phyloP scores from a whole-genome alignment of 1,284 basidiomycete genomes.

The Pyrrhoderma noxium region DNA sequence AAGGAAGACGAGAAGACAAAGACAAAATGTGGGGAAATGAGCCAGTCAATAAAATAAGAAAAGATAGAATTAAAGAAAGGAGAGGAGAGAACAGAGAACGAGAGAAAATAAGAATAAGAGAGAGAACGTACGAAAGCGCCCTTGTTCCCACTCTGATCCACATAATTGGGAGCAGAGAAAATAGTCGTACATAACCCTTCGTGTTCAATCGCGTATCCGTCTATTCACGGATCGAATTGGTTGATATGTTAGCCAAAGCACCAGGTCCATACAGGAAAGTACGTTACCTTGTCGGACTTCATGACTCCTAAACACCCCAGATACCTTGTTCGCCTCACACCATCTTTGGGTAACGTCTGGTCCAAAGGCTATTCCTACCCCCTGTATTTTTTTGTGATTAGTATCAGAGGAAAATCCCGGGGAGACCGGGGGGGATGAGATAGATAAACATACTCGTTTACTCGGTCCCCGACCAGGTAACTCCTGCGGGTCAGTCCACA shows the following conservation, averaged over 20 bases:
- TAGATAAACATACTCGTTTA: slow-evolving; percentile 76
- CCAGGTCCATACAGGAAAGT: too few relatives aligned
- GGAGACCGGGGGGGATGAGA: too few relatives aligned
- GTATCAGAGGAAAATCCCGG: too few relatives aligned
- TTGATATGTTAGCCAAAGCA: too few relatives aligned
- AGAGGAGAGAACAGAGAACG: too few relatives aligned
- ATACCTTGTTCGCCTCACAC: slow-evolving; percentile 84
- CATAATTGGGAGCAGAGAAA: slow-evolving; percentile 81
- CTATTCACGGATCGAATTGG: slow-evolving; percentile 38
- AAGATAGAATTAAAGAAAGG: too few relatives aligned
- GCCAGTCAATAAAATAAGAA: too few relatives aligned
- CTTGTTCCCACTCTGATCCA: slow-evolving; percentile 76
- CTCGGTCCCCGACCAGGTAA: slow-evolving; percentile 89
- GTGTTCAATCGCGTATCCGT: slow-evolving; percentile 86
- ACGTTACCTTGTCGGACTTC: slow-evolving; percentile 95
- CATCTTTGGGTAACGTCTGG: slow-evolving; percentile 86
- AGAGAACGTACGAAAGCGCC: slow-evolving; percentile 65
- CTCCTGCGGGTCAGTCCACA: slow-evolving; percentile 97
- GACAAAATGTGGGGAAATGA: too few relatives aligned
- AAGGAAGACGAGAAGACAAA: too few relatives aligned
- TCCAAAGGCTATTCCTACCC: slow-evolving; percentile 93
- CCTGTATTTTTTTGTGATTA: too few relatives aligned
- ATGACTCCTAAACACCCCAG: slow-evolving; percentile 90
- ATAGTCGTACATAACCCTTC: slow-evolving; percentile 85
- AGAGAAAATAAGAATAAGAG: background rate